A percentile compares a stretch with the other conserved stretches of the same genome.
These are phyloP conservation scores for Globisporangium radiosum DNA, from an alignment of 352 stramenopile genomes.

Conservation along the genomic window DNA sequence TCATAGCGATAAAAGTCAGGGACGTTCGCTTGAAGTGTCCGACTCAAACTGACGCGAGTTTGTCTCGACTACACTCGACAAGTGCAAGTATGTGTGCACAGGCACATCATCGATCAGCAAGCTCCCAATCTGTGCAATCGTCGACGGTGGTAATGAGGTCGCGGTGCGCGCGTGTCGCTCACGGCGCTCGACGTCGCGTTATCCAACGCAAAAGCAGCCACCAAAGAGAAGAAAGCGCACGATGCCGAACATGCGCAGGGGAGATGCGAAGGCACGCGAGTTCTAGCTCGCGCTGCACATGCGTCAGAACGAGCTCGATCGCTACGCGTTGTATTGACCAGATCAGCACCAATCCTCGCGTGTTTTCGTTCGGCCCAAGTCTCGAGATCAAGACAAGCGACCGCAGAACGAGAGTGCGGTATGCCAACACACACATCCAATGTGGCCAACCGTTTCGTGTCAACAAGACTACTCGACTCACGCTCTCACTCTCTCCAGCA, in stretches of 20 bases:
- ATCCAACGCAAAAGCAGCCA: constrained; percentile 16
- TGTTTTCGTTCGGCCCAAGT: constrained; percentile 30
- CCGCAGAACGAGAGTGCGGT: constrained; percentile 64
- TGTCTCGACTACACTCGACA: not conserved
- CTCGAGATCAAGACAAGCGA: constrained; percentile 72
- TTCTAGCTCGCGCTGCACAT: constrained; percentile 41
- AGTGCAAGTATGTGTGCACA: too few relatives aligned
- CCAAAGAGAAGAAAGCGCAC: constrained; percentile 31
- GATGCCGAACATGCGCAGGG: constrained; percentile 20
- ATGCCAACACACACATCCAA: constrained; percentile 14
- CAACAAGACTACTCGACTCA: too few relatives aligned
- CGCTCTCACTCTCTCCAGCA: too few relatives aligned
- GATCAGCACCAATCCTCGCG: too few relatives aligned
- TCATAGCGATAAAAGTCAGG: not conserved
- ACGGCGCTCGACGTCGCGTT: constrained; percentile 30
- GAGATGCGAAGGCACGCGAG: constrained; percentile 30
- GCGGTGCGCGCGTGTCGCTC: constrained; percentile 28
- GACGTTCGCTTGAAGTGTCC: not conserved
- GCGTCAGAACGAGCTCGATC: constrained; percentile 48
- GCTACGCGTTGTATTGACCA: constrained; percentile 22
- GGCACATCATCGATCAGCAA: not conserved
- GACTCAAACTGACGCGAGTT: not conserved
- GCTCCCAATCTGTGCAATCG: constrained; percentile 2
- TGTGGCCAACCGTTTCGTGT: too few relatives aligned
- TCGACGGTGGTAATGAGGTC: constrained; percentile 16